Evolutionary conservation across 768 basidiomycete species (phyloP).

Genomic region (Clavaria fumosa): DNA sequence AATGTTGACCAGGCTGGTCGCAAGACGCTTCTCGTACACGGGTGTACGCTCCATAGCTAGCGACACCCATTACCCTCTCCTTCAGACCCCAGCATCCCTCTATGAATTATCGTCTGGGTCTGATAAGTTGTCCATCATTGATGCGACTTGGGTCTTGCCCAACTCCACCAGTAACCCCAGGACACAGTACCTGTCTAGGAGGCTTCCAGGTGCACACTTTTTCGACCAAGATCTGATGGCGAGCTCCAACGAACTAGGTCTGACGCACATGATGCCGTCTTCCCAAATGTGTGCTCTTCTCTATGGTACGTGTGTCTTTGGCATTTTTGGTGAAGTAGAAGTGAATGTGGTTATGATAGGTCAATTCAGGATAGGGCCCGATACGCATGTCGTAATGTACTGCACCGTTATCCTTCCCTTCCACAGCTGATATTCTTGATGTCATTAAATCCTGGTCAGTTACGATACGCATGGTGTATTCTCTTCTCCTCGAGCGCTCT

Average conservation of each 20-base stretch:
- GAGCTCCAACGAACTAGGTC: conserved; percentile 54
- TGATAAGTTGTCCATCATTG: conserved; percentile 35
- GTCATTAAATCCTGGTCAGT: conserved; percentile 21
- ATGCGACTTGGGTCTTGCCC: conserved; percentile 93
- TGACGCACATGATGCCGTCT: conserved; percentile 91
- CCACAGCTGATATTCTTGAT: neutral
- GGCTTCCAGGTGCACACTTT: conserved; percentile 58
- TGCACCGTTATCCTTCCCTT: no score
- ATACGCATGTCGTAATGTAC: conserved; percentile 80
- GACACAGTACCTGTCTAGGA: conserved; percentile 51
- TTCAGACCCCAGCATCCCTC: no score
- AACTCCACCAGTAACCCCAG: conserved; percentile 53
- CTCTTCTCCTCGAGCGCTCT: conserved; percentile 82
- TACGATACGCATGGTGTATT: conserved; percentile 90
- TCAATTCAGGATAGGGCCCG: conserved; percentile 52
- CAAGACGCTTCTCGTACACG: no score
- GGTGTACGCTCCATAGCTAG: no score
- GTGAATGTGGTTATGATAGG: conserved; percentile 20
- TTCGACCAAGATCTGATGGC: conserved; percentile 73
- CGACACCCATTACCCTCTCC: no score
- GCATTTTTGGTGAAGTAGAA: neutral
- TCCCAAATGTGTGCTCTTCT: conserved; percentile 55
- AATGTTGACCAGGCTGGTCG: no score
- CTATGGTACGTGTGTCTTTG: conserved; percentile 42
- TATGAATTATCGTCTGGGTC: no score